Evolutionary conservation across 2,329 filamentous ascomycete species (phyloP).

Genomic region (Colletotrichum aenigma): DNA sequence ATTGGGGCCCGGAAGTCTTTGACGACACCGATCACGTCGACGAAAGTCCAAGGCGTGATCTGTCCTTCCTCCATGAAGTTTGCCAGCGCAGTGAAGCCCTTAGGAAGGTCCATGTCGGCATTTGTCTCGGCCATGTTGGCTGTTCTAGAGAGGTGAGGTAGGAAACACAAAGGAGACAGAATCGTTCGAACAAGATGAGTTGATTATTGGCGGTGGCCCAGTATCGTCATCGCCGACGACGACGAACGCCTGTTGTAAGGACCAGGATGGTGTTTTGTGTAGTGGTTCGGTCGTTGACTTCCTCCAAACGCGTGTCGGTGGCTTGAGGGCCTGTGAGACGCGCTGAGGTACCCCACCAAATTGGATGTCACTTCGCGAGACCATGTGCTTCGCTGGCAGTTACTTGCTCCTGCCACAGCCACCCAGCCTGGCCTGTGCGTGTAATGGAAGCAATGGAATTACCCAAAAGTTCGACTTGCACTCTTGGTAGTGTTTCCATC

Average conservation of each 20-base stretch:
- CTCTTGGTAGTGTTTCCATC: neutral
- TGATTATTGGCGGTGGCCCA: neutral
- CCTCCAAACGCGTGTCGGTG: neutral
- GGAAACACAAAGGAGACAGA: neutral
- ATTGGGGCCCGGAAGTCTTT: slow-evolving; percentile 65
- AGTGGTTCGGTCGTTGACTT: neutral
- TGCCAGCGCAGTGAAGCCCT: slow-evolving; percentile 44
- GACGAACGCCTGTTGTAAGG: neutral
- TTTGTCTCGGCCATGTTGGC: neutral
- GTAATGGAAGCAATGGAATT: neutral
- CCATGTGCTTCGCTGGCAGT: neutral
- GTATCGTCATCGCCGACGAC: neutral
- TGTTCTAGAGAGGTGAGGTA: neutral
- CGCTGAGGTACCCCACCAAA: neutral
- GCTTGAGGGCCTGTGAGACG: neutral
- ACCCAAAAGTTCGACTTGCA: neutral
- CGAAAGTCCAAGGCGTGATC: slow-evolving; percentile 29
- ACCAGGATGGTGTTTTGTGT: neutral
- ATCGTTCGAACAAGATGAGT: neutral
- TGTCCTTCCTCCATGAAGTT: slow-evolving; percentile 46
- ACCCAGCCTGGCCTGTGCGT: neutral
- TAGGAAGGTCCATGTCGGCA: slow-evolving; percentile 30
- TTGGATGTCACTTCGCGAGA: neutral
- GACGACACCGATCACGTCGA: slow-evolving; percentile 74
- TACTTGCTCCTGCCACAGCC: neutral